Percentiles rank a stretch among this genome's conserved stretches.
phyloP scores from a whole-genome alignment of 805 yeast genomes.

The Ogataea angusta region DNA sequence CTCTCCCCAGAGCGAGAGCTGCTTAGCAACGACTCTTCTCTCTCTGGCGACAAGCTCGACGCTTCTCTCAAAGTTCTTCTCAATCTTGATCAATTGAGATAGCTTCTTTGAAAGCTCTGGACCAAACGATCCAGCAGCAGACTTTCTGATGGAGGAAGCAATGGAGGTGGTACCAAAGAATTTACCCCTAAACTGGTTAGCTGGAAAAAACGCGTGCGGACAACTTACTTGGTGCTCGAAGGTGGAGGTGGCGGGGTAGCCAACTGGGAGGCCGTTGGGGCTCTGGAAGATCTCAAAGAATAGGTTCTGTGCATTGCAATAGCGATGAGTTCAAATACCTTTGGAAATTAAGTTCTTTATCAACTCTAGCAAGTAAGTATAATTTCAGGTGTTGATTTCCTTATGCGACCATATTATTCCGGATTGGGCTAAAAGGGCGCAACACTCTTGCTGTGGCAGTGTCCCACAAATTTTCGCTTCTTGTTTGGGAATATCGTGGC shows the following conservation, averaged over 20 bases:
- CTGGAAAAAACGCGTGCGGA: background rate
- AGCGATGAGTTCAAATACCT: background rate
- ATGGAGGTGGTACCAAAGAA: constrained; percentile 76
- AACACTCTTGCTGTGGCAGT: constrained; percentile 9
- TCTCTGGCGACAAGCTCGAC: constrained; percentile 91
- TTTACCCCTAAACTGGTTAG: constrained; percentile 34
- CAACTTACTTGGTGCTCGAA: constrained; percentile 64
- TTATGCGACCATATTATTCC: constrained; percentile 17
- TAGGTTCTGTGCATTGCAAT: constrained; percentile 57
- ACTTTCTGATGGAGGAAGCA: constrained; percentile 68
- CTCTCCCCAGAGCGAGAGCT: constrained; percentile 96
- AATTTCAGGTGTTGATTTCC: constrained; percentile 16
- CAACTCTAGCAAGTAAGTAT: constrained; percentile 12
- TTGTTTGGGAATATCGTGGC: background rate
- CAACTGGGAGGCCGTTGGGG: constrained; percentile 96
- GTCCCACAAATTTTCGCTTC: constrained; percentile 2
- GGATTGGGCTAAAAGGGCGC: constrained; percentile 12
- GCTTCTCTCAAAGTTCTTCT: constrained; percentile 92
- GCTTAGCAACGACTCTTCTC: constrained; percentile 95
- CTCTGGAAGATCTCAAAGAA: constrained; percentile 90
- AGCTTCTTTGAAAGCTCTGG: constrained; percentile 93
- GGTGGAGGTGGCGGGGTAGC: constrained; percentile 93
- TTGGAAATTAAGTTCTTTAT: constrained; percentile 14
- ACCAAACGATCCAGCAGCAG: constrained; percentile 87
- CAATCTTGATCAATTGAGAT: constrained; percentile 90